Conservation (phyloP, 1,284 basidiomycete species). For the Hemileia vastatrix region DNA sequence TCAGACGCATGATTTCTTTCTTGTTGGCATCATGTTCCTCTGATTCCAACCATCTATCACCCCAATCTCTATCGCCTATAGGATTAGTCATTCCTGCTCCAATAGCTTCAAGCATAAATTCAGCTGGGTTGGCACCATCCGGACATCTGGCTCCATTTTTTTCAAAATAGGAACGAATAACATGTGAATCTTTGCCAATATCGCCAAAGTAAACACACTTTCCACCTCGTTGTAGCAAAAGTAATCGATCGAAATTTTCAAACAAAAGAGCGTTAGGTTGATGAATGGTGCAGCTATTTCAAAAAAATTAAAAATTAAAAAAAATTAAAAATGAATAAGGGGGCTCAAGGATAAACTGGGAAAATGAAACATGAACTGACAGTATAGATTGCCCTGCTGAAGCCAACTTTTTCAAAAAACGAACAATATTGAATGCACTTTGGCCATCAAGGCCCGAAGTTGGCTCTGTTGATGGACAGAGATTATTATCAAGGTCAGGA, state of each 20-base stretch:
- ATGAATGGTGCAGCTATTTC: constrained; percentile 46
- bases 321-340: constrained; percentile 52
- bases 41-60: constrained; percentile 3
- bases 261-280: constrained; percentile 43
- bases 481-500: constrained; percentile 40
- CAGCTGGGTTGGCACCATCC: constrained; percentile 48
- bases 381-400: constrained; percentile 68
- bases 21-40: not conserved
- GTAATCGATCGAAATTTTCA: constrained; percentile 13
- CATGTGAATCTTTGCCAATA: constrained; percentile 54
- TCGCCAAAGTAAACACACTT: constrained; percentile 70
- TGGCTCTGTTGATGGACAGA: constrained; percentile 36
- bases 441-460: constrained; percentile 79
- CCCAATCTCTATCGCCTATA: constrained; percentile 25
- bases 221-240: constrained; percentile 50
- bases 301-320: constrained; percentile 51
- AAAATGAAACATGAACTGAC: no score
- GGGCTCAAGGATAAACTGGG: constrained; percentile 24
- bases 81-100: constrained; percentile 36
- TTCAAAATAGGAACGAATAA: constrained; percentile 62
- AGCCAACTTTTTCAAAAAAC: constrained; percentile 67
- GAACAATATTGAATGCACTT: constrained; percentile 73
- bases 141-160: constrained; percentile 53
- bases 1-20: constrained; percentile 23
- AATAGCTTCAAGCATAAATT: constrained; percentile 32